phyloP scores from a whole-genome alignment of 352 stramenopile genomes.

The Phytophthora pluvialis region DNA sequence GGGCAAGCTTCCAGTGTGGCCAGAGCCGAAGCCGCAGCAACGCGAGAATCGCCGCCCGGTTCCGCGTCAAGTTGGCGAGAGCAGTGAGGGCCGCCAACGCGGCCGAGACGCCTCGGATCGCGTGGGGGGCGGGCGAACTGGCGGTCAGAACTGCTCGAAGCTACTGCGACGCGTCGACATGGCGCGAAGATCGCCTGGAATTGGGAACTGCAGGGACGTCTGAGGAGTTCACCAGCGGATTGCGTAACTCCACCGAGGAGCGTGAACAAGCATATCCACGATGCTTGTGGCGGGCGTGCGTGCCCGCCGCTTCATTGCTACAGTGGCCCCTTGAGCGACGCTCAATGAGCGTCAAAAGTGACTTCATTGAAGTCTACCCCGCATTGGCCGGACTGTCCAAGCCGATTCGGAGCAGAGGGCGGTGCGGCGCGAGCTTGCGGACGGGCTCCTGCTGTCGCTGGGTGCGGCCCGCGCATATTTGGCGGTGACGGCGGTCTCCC shows the following conservation, averaged over 20 bases:
- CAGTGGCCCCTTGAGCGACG: too few species aligned
- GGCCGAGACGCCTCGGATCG: conserved; percentile 33
- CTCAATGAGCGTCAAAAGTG: too few species aligned
- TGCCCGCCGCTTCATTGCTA: neutral
- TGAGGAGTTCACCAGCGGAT: neutral
- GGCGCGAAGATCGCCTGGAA: neutral
- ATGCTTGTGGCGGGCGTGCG: neutral
- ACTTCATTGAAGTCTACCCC: too few species aligned
- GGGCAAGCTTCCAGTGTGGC: conserved; percentile 22
- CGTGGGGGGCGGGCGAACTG: conserved; percentile 28
- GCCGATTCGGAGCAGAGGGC: too few species aligned
- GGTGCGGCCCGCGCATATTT: too few species aligned
- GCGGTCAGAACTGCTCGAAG: conserved; percentile 7
- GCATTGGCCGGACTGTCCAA: too few species aligned
- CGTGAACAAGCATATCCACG: conserved; percentile 14
- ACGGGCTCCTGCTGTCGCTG: too few species aligned
- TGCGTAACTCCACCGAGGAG: neutral
- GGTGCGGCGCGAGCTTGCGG: too few species aligned
- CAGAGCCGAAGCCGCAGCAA: conserved; percentile 17
- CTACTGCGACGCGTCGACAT: conserved; percentile 19
- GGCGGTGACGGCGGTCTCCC: too few species aligned
- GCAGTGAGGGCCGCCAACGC: conserved; percentile 32
- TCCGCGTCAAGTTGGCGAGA: conserved; percentile 34
- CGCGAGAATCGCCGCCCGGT: conserved; percentile 35
- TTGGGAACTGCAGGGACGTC: too few species aligned